Evolutionary conservation across 2,329 filamentous ascomycete species (phyloP).

Genomic region (Didymella arachidicola): DNA sequence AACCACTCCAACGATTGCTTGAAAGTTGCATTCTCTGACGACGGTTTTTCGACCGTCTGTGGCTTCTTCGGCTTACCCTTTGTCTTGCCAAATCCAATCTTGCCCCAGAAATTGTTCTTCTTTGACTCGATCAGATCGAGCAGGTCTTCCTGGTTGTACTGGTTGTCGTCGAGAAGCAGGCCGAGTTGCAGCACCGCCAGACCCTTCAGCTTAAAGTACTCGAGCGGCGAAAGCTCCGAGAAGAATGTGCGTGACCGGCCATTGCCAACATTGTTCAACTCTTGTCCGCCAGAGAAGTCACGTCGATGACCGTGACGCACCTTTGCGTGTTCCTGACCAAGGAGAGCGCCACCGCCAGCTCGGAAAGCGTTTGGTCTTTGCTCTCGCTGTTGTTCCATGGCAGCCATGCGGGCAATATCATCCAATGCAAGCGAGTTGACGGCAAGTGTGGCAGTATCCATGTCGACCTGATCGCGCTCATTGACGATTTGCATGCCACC

Average conservation of each 20-base stretch:
- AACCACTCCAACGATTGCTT: constrained; percentile 87
- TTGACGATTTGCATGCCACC: constrained; percentile 80
- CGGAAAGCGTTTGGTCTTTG: constrained; percentile 83
- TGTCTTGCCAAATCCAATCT: constrained; percentile 94
- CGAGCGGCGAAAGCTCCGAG: constrained; percentile 90
- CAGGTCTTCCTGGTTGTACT: constrained; percentile 94
- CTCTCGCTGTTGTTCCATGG: constrained; percentile 92
- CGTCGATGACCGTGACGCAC: constrained; percentile 74
- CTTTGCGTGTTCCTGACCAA: constrained; percentile 68
- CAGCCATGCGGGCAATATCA: constrained; percentile 94
- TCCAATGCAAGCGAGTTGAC: constrained; percentile 92
- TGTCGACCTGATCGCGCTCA: constrained; percentile 75
- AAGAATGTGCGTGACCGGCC: constrained; percentile 80
- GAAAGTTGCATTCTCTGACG: constrained; percentile 78
- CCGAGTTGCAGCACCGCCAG: constrained; percentile 95
- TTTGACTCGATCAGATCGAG: constrained; percentile 91
- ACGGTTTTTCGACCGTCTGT: constrained; percentile 47
- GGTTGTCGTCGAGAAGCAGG: constrained; percentile 84
- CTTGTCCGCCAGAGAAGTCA: constrained; percentile 66
- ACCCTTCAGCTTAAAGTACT: constrained; percentile 97
- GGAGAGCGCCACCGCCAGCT: constrained; percentile 74
- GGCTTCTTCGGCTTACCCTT: constrained; percentile 81
- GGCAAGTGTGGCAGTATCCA: constrained; percentile 83
- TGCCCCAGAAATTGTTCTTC: constrained; percentile 97
- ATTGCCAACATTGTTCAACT: constrained; percentile 60